phyloP scores from a whole-genome alignment of 495 filamentous ascomycete genomes.

The Daldinia vernicosa region DNA sequence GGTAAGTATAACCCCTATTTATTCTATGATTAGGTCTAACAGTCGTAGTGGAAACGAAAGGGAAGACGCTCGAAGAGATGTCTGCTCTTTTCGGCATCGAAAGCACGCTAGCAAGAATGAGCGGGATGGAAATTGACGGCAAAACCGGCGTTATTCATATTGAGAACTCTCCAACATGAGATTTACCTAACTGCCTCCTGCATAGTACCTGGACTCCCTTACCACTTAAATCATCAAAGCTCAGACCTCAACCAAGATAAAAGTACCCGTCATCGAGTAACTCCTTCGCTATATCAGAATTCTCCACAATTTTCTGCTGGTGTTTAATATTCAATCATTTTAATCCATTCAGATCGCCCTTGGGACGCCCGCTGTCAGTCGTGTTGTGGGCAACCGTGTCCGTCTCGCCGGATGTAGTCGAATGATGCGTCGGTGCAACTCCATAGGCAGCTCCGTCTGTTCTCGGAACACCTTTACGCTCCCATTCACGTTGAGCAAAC shows the following conservation, averaged over 20 bases:
- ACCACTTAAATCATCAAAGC: not conserved
- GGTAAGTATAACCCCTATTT: slow-evolving; percentile 8
- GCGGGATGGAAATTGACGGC: not conserved
- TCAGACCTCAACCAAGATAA: not conserved
- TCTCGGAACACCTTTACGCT: slow-evolving; percentile 19
- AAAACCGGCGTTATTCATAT: not conserved
- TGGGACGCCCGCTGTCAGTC: not conserved
- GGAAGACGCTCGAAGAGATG: slow-evolving; percentile 37
- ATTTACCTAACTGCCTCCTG: not conserved
- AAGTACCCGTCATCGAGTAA: not conserved
- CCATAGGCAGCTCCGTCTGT: not conserved
- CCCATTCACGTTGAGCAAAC: slow-evolving; percentile 29
- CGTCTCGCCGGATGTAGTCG: slow-evolving; percentile 3
- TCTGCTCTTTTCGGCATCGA: slow-evolving; percentile 33
- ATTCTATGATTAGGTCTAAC: not conserved
- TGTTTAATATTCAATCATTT: not conserved
- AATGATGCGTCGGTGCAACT: not conserved
- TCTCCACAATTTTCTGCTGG: not conserved
- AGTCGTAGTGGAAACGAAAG: slow-evolving; percentile 29
- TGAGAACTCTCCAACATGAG: not conserved
- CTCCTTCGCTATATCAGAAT: not conserved
- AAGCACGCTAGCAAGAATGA: slow-evolving; percentile 23
- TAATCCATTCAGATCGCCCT: not conserved
- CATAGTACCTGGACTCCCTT: not conserved
- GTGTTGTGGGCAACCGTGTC: not conserved